Evolutionary conservation across 2,329 filamentous ascomycete genomes (phyloP).

Genomic region (Talaromyces sp.): DNA sequence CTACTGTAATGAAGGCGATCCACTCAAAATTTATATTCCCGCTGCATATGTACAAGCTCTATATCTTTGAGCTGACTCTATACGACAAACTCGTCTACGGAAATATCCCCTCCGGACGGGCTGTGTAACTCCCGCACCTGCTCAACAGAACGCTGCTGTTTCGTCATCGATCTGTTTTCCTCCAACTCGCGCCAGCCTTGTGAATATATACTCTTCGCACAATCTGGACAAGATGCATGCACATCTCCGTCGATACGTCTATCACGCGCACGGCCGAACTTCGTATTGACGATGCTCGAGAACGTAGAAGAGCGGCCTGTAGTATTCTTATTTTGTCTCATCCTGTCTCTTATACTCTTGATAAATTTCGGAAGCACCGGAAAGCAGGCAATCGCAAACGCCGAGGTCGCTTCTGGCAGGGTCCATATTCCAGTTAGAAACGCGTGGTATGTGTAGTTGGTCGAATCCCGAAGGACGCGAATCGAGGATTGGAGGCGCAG

Average conservation of each 20-base stretch:
- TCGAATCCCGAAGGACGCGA: background rate
- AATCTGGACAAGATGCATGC: background rate
- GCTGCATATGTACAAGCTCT: background rate
- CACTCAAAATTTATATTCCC: accelerated
- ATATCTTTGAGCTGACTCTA: background rate
- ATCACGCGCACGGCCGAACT: background rate
- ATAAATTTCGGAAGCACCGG: constrained; percentile 1
- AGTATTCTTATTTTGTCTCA: background rate
- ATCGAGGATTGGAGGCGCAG: background rate
- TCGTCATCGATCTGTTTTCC: background rate
- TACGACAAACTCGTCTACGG: background rate
- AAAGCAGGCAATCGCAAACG: background rate
- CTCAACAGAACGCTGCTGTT: background rate
- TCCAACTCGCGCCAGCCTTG: background rate
- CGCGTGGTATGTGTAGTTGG: background rate
- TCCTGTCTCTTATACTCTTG: background rate
- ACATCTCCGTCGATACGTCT: background rate
- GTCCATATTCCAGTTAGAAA: background rate
- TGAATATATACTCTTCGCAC: background rate
- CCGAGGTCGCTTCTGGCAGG: background rate
- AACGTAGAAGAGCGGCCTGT: background rate
- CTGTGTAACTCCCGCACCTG: background rate
- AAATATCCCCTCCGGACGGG: background rate
- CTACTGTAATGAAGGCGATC: background rate
- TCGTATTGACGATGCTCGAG: background rate